Evolutionary conservation across 2,329 filamentous ascomycete genomes (phyloP).

Genomic region (Aspergillus sp.): DNA sequence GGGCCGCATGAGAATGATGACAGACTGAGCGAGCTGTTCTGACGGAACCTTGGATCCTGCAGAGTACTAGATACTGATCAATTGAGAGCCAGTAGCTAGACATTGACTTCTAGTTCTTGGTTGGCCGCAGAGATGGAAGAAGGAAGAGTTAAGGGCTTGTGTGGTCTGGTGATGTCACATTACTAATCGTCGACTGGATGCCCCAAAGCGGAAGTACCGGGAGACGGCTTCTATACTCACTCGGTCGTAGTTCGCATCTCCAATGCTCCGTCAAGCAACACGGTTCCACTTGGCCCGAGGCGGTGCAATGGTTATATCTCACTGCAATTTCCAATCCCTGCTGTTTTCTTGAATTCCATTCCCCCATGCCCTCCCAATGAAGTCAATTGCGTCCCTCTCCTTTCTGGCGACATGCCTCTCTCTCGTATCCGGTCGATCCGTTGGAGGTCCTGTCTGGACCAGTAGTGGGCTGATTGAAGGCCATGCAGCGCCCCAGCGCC

Average conservation of each 20-base stretch:
- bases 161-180: not conserved
- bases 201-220: not conserved
- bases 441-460: slow-evolving; percentile 15
- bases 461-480: slow-evolving; percentile 25
- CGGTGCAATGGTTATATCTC: not conserved
- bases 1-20: too few species aligned
- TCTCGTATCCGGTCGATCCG: not conserved
- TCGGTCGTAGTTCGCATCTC: too few species aligned
- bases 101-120: too few species aligned
- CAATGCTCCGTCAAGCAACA: too few species aligned
- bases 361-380: not conserved
- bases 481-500: slow-evolving; percentile 14
- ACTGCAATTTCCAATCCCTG: not conserved
- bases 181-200: not conserved
- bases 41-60: too few species aligned
- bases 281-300: too few species aligned
- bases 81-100: too few species aligned
- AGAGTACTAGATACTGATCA: too few species aligned
- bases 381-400: not conserved
- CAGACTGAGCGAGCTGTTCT: too few species aligned
- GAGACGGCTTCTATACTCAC: too few species aligned
- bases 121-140: too few species aligned
- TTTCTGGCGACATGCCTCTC: not conserved
- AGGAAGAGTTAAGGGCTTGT: too few species aligned
- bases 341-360: not conserved